Conservation (phyloP, 768 basidiomycete species). For the Rhizopogon roseolus region DNA sequence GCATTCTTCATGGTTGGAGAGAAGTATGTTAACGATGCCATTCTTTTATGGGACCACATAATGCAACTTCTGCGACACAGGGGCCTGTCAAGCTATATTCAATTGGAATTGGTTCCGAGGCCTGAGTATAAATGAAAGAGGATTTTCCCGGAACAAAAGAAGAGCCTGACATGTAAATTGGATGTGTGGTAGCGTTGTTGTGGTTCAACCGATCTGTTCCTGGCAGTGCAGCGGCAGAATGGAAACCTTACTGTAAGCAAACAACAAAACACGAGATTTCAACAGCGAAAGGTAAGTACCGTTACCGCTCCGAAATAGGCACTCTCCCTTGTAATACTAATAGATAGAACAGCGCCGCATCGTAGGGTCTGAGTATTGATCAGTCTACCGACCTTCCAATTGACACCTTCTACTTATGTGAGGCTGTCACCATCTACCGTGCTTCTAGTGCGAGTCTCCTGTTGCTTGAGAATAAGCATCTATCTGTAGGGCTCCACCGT, state of each 20-base stretch:
- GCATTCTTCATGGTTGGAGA: slow-evolving; percentile 25
- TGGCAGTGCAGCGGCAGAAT: background rate
- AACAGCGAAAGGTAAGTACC: background rate
- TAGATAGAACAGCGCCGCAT: too few species aligned
- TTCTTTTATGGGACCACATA: slow-evolving; percentile 25
- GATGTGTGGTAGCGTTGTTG: background rate
- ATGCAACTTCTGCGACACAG: slow-evolving; percentile 22
- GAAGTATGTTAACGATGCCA: slow-evolving; percentile 5
- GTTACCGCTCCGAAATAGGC: too few species aligned
- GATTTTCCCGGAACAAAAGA: background rate
- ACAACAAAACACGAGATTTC: background rate
- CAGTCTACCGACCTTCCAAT: too few species aligned
- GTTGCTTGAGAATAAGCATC: too few species aligned
- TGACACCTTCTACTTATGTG: too few species aligned
- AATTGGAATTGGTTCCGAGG: slow-evolving; percentile 12
- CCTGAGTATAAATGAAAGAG: background rate
- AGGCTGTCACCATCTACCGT: too few species aligned
- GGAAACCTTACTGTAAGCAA: too few species aligned
- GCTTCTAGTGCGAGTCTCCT: too few species aligned
- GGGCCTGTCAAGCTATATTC: slow-evolving; percentile 13
- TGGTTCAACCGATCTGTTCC: background rate
- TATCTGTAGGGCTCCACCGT: too few species aligned
- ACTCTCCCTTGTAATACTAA: too few species aligned
- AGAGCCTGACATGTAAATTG: background rate
- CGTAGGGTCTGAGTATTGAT: too few species aligned